These are phyloP conservation scores for Pythium phragmiticola DNA, from an alignment of 352 stramenopile genomes.

Conservation along the genomic window DNA sequence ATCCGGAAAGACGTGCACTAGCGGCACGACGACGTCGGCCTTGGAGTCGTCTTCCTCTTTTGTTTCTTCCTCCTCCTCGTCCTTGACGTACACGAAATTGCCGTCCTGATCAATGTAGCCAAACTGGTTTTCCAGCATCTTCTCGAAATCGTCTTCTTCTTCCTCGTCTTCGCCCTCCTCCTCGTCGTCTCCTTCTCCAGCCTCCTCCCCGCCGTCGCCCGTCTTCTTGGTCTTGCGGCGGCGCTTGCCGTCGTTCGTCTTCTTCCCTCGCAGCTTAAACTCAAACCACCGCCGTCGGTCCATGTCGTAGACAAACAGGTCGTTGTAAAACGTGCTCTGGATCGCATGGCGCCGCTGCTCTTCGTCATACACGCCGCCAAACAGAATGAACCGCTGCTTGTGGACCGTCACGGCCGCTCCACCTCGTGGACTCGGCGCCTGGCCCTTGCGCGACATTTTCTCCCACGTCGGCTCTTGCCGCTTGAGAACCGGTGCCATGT, in stretches of 20 bases:
- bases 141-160: conserved; percentile 79
- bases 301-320: conserved; percentile 97
- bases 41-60: conserved; percentile 19
- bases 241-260: conserved; percentile 52
- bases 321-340: conserved; percentile 95
- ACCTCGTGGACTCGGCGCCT: conserved; percentile 76
- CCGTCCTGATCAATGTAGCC: conserved; percentile 94
- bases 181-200: conserved; percentile 36
- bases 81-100: conserved; percentile 95
- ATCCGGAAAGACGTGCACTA: conserved; percentile 8
- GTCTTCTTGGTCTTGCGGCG: conserved; percentile 77
- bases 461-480: conserved; percentile 92
- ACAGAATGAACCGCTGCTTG: conserved; percentile 96
- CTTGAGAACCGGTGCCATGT: conserved; percentile 91
- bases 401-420: conserved; percentile 85
- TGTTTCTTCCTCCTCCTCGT: conserved; percentile 67
- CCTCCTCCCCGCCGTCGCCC: conserved; percentile 31
- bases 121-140: conserved; percentile 92
- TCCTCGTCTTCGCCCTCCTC: conserved; percentile 47
- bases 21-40: background rate
- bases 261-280: conserved; percentile 87
- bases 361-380: conserved; percentile 94
- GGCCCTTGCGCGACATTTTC: conserved; percentile 88
- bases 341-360: conserved; percentile 84
- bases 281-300: conserved; percentile 95